Conservation (phyloP, 495 filamentous ascomycete species). For the Talaromyces borbonicus region DNA sequence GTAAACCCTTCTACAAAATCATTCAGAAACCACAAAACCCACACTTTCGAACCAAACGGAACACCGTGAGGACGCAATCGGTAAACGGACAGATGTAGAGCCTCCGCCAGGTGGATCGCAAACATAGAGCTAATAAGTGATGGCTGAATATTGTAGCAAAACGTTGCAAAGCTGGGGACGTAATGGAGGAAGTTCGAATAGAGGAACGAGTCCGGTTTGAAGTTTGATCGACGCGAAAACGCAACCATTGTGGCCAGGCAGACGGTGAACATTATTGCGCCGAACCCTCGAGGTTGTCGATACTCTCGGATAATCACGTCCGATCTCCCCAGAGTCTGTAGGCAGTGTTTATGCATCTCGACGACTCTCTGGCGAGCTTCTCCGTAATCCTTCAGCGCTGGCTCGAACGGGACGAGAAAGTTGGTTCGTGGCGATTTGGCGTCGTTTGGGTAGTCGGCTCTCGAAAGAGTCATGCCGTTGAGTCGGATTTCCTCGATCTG, state of each 20-base stretch:
- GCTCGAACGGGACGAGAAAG: conserved; percentile 49
- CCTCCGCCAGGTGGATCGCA: conserved; percentile 45
- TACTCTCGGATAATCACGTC: conserved; percentile 49
- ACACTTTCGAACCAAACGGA: conserved; percentile 37
- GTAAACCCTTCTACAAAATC: conserved; percentile 51
- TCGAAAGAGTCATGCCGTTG: conserved; percentile 42
- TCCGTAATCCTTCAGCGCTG: conserved; percentile 47
- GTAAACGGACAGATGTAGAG: conserved; percentile 33
- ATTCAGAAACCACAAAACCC: conserved; percentile 52
- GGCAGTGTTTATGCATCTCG: conserved; percentile 54
- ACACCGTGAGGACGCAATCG: conserved; percentile 49
- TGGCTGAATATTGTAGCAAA: conserved; percentile 39
- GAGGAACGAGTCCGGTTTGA: conserved; percentile 44
- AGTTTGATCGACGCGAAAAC: conserved; percentile 39
- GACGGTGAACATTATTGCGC: conserved; percentile 32
- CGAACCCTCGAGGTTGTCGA: conserved; percentile 29
- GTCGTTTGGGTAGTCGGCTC: conserved; percentile 4
- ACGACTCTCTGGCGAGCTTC: conserved; percentile 57
- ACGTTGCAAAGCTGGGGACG: conserved; percentile 40
- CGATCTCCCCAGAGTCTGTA: conserved; percentile 42
- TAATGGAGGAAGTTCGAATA: conserved; percentile 34
- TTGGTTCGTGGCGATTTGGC: conserved; percentile 15
- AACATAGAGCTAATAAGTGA: conserved; percentile 36
- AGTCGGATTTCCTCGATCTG: conserved; percentile 51
- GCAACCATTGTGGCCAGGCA: conserved; percentile 34